Percentiles rank a stretch among this genome's conserved stretches.
These are phyloP conservation scores for Monilinia fructigena DNA, from an alignment of 2,329 filamentous ascomycete genomes.

Conservation along the genomic window DNA sequence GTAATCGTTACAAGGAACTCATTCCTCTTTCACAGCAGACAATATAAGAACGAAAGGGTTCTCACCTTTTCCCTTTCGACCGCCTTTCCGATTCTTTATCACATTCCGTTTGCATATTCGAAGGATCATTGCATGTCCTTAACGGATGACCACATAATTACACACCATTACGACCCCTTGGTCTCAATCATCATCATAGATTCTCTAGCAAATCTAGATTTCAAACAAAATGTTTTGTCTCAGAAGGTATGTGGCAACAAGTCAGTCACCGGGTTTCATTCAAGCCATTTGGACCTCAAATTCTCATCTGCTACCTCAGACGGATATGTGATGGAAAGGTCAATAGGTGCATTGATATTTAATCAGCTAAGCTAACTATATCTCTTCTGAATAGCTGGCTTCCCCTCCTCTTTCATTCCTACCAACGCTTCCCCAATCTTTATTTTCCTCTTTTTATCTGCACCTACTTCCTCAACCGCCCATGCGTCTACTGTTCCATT, in stretches of 20 bases:
- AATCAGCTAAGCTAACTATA: constrained; percentile 10
- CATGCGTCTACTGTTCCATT: constrained; percentile 96
- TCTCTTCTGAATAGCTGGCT: constrained; percentile 62
- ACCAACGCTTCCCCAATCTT: constrained; percentile 82
- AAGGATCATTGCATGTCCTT: constrained; percentile 12
- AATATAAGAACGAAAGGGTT: not conserved
- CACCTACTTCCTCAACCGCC: constrained; percentile 93
- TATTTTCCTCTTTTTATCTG: constrained; percentile 87
- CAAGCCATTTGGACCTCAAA: not conserved
- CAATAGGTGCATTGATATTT: not conserved
- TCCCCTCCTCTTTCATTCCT: constrained; percentile 83
- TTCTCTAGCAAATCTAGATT: not conserved
- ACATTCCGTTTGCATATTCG: constrained; percentile 14
- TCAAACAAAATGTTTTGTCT: constrained; percentile 57
- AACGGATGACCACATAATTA: constrained; percentile 33
- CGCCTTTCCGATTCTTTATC: constrained; percentile 5
- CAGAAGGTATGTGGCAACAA: constrained; percentile 49
- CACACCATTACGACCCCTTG: constrained; percentile 20
- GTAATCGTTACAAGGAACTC: too few species aligned
- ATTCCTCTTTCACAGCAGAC: not conserved
- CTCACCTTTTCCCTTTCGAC: not conserved
- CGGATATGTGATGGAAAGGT: not conserved
- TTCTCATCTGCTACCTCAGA: not conserved
- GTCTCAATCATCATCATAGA: not conserved
- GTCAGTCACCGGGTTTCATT: not conserved